Base-by-base conservation (phyloP, 805 yeast species). In the Candida jianshihensis region DNA sequence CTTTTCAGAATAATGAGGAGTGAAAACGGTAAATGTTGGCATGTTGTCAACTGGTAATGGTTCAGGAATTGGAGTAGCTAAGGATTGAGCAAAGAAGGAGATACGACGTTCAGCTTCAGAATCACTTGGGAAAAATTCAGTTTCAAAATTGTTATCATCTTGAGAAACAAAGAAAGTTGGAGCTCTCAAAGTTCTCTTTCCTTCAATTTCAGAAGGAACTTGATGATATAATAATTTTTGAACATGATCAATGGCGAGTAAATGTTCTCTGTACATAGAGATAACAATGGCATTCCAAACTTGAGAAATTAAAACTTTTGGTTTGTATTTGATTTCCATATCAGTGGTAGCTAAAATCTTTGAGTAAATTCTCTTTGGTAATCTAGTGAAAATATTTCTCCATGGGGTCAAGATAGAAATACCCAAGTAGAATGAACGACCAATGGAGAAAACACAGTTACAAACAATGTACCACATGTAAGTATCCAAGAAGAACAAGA, bases 21-120 rank as follows among this genome's bases (percentile, higher is more conserved):
- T 83, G 63, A 90, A 70, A 17, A 92, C 97, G 27, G 98, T 89
- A 64, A 92, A 92, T 11, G 97, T 90, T 47, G 99, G 99, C 98
- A 92, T 92, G 72, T 90, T 90, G 65, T 92, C 98, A 50, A 94
- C 97, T 30, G 99, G 98, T 58, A 92, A 72, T 44, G 99, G 97
- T 68, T 92, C 98, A 45, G 96, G 96, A 53, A 92, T 89, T 51
- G 98, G 98, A 41, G 98, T 92, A 35, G 98, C 94, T 64, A 92
- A 73, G 10, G 97, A 89, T 66, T 92, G 98, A 41, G 99, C 99
- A 69, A 92, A 92, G 83, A 94, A 92, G 41, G 97, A 86, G 53
- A 92, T 89, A 75, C 99, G 92, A 73, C 98, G 89, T 70, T 94
- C 98, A 46, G 99, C 98, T 66, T 92, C 99, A 31, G 96, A 87